Percentiles rank a stretch among this genome's conserved stretches.
These are phyloP conservation scores for Aphanocladium album DNA, from an alignment of 2,329 filamentous ascomycete genomes.

Conservation along the genomic window DNA sequence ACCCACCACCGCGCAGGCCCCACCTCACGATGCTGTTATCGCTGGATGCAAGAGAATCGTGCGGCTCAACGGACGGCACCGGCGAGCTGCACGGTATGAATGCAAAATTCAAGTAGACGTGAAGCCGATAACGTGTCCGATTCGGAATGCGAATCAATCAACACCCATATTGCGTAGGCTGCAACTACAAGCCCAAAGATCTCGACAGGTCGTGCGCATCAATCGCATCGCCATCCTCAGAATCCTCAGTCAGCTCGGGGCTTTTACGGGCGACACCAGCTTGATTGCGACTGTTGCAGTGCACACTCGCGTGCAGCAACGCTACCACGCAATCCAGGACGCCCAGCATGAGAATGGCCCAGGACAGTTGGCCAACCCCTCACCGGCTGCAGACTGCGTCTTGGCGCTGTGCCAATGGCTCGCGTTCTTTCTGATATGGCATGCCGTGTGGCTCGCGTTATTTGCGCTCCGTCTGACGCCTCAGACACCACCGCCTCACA, in stretches of 20 bases:
- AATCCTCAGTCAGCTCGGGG: background rate
- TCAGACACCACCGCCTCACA: too few relatives aligned
- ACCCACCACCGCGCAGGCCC: background rate
- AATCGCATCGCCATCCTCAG: too few relatives aligned
- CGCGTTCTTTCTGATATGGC: too few relatives aligned
- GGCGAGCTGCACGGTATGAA: background rate
- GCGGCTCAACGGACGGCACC: conserved; percentile 7
- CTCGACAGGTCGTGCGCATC: too few relatives aligned
- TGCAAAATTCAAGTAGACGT: background rate
- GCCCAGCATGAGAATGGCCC: background rate
- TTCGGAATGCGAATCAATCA: too few relatives aligned
- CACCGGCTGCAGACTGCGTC: background rate
- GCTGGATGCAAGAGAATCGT: background rate
- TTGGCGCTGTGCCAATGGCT: background rate
- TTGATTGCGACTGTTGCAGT: background rate
- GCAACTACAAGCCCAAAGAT: too few relatives aligned
- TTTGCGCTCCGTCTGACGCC: background rate
- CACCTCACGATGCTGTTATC: conserved; percentile 8
- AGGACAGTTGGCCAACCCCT: background rate
- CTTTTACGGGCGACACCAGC: too few relatives aligned
- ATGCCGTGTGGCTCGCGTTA: background rate
- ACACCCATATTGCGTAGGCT: too few relatives aligned
- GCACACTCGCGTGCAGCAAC: background rate
- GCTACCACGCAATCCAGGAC: background rate
- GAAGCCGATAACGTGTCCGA: background rate